Percentiles rank a stretch among this genome's conserved stretches.
Conservation (phyloP, 106 monocot genomes). For the Narthecium ossifragum region DNA sequence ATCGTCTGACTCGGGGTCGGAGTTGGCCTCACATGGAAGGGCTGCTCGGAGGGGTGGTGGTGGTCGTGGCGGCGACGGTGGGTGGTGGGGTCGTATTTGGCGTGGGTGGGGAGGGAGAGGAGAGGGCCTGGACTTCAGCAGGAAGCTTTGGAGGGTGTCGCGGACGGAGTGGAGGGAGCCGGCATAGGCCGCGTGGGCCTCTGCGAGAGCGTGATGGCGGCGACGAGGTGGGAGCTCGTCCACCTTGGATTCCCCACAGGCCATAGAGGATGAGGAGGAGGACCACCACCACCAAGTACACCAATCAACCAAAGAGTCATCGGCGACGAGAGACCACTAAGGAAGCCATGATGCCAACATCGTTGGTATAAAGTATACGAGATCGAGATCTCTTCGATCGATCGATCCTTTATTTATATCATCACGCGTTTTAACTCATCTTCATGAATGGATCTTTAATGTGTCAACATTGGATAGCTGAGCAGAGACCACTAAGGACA, state of each 20-base stretch:
- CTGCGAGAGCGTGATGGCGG: conserved; percentile 17
- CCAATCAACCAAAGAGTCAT: too few relatives aligned
- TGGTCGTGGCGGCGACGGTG: background rate
- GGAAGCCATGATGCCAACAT: too few relatives aligned
- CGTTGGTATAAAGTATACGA: too few relatives aligned
- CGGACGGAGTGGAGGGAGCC: conserved; percentile 15
- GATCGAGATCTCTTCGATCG: too few relatives aligned
- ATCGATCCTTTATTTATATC: too few relatives aligned
- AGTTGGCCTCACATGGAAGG: background rate
- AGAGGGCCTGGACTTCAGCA: background rate
- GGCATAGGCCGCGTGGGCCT: conserved; percentile 20
- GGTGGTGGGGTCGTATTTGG: conserved; percentile 3
- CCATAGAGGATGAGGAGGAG: background rate
- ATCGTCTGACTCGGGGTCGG: conserved; percentile 3
- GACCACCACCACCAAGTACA: too few relatives aligned
- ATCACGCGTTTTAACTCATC: too few relatives aligned
- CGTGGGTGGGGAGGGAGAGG: conserved; percentile 1
- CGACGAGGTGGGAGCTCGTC: conserved; percentile 14
- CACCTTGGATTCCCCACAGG: conserved; percentile 16
- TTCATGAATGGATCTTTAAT: too few relatives aligned
- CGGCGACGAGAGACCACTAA: too few relatives aligned
- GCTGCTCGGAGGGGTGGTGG: background rate
- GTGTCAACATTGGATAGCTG: too few relatives aligned
- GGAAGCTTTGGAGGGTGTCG: conserved; percentile 4
- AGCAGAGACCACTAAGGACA: too few relatives aligned